A percentile compares a stretch with the other conserved stretches of the same genome.
These are phyloP conservation scores for Geotrichum aggregatum DNA, from an alignment of 1,139 yeast genomes.

Conservation along the genomic window DNA sequence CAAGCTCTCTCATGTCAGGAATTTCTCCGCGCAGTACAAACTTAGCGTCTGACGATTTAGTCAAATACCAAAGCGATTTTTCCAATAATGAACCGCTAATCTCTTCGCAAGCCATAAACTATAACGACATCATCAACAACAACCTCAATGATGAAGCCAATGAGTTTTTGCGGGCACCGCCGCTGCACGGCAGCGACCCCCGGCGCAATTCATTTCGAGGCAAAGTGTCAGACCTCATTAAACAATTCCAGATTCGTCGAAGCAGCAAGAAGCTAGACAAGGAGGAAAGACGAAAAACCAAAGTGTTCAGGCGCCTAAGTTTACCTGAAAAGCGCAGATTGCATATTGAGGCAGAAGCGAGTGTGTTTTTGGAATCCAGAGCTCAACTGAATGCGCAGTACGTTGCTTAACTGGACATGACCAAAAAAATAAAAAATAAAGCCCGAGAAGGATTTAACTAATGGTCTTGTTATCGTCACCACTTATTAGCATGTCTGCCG, in stretches of 20 bases:
- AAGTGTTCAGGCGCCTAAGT: slow-evolving; percentile 2
- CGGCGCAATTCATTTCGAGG: not conserved
- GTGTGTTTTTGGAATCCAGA: slow-evolving; percentile 3
- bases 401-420: not conserved
- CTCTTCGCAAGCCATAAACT: too few species aligned
- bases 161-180: too few species aligned
- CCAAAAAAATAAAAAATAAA: not conserved
- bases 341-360: slow-evolving; percentile 9
- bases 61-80: too few species aligned
- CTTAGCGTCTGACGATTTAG: not conserved
- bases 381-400: not conserved
- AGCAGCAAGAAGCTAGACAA: not conserved
- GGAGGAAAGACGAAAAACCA: not conserved
- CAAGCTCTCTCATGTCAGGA: not conserved
- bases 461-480: too few species aligned
- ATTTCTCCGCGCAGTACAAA: not conserved
- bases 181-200: too few species aligned
- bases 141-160: too few species aligned
- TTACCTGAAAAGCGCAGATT: slow-evolving; percentile 7
- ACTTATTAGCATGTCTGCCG: too few species aligned
- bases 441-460: too few species aligned
- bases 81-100: too few species aligned
- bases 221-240: not conserved
- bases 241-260: not conserved
- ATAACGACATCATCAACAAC: too few species aligned